Conservation (phyloP, 1,284 basidiomycete species). For the Fistulina hepatica region DNA sequence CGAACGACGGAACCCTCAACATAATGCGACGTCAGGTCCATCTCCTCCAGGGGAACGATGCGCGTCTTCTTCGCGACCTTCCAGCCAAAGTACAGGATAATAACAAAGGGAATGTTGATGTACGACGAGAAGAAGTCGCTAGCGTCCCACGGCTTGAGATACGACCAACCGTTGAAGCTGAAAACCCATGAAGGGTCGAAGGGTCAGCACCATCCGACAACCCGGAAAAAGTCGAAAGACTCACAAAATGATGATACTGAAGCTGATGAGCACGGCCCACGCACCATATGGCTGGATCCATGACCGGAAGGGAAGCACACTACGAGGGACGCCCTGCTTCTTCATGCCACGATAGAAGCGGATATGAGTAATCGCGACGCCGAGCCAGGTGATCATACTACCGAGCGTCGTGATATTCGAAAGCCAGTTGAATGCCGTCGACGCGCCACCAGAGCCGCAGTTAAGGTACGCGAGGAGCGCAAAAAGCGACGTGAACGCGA, state of each 20-base stretch:
- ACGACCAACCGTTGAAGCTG: slow-evolving; percentile 8
- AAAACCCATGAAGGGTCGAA: not conserved
- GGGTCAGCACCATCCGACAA: not conserved
- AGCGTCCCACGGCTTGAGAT: slow-evolving; percentile 12
- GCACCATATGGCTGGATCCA: slow-evolving; percentile 35
- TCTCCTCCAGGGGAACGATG: slow-evolving; percentile 13
- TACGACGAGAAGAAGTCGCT: slow-evolving; percentile 30
- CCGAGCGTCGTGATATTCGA: slow-evolving; percentile 28
- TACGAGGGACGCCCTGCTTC: slow-evolving; percentile 42
- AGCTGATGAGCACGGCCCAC: slow-evolving; percentile 18
- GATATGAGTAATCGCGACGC: slow-evolving; percentile 47
- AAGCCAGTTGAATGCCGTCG: slow-evolving; percentile 29
- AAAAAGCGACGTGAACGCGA: slow-evolving; percentile 21
- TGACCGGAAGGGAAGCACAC: slow-evolving; percentile 36
- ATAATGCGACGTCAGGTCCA: slow-evolving; percentile 14
- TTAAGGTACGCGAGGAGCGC: slow-evolving; percentile 37
- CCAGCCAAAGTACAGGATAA: slow-evolving; percentile 30
- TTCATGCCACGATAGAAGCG: slow-evolving; percentile 46
- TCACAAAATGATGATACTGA: slow-evolving; percentile 14
- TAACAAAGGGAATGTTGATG: slow-evolving; percentile 35
- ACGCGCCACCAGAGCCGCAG: slow-evolving; percentile 16
- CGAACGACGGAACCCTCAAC: slow-evolving; percentile 10
- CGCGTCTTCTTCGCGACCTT: slow-evolving; percentile 14
- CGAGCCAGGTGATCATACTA: slow-evolving; percentile 38
- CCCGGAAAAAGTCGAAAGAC: not conserved